These are phyloP conservation scores for Dioscorea zingiberensis DNA, from an alignment of 106 monocot species.

Conservation along the genomic window DNA sequence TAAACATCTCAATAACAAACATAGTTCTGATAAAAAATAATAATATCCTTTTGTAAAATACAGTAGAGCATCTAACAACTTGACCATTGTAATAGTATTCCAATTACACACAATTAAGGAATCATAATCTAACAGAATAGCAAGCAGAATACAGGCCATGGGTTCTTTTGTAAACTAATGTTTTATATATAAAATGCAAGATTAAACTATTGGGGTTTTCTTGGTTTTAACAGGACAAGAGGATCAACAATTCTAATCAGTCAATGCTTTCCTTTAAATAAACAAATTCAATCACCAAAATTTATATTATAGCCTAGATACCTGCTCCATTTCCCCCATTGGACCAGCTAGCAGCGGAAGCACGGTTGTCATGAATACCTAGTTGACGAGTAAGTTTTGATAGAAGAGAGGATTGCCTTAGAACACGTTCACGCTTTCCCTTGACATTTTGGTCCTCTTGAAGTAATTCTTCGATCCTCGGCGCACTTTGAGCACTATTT, in stretches of 20 bases:
- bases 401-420: slow-evolving; percentile 80
- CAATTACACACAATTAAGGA: too few species aligned
- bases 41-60: neutral
- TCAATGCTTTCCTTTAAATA: neutral
- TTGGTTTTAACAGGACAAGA: neutral
- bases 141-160: too few species aligned
- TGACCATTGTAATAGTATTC: neutral
- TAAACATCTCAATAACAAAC: neutral
- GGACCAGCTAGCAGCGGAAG: slow-evolving; percentile 55
- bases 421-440: slow-evolving; percentile 52
- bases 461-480: slow-evolving; percentile 82
- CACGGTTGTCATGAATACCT: slow-evolving; percentile 78
- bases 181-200: too few species aligned
- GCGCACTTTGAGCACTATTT: slow-evolving; percentile 61
- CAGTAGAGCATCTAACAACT: neutral
- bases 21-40: neutral
- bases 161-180: too few species aligned
- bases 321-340: slow-evolving; percentile 45
- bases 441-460: slow-evolving; percentile 92
- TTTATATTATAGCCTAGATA: slow-evolving; percentile 7
- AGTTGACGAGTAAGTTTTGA: slow-evolving; percentile 87
- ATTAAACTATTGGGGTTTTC: too few species aligned
- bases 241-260: neutral
- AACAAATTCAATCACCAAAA: neutral
- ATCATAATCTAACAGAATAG: too few species aligned